Conservation (phyloP, 371 early-diverging fungal genomes). For the Syncephalastrum racemosum region DNA sequence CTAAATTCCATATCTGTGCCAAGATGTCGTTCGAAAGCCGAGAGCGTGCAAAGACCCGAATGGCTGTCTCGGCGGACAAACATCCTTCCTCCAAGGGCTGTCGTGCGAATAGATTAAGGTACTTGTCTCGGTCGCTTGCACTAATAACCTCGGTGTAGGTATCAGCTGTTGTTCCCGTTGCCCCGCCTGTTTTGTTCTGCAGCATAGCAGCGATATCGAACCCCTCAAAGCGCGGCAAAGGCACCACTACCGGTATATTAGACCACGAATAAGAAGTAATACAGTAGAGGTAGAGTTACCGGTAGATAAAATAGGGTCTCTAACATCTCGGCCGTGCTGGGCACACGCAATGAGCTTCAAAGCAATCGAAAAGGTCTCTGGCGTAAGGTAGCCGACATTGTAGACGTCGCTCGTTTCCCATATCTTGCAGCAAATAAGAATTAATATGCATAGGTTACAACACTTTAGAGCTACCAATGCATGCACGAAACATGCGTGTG, state of each 20-base stretch:
- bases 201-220: conserved; percentile 3
- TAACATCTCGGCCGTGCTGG: conserved; percentile 68
- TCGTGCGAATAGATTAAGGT: conserved; percentile 5
- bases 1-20: conserved; percentile 59
- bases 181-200: conserved; percentile 12
- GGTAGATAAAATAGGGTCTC: conserved; percentile 35
- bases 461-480: not conserved
- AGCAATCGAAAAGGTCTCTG: conserved; percentile 72
- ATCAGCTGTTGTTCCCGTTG: conserved; percentile 18
- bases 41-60: conserved; percentile 40
- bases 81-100: no score
- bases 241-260: conserved; percentile 28
- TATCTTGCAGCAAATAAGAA: conserved; percentile 51
- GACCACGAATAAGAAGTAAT: not conserved
- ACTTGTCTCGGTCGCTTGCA: conserved; percentile 44
- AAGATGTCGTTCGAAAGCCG: conserved; percentile 40
- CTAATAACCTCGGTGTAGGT: no score
- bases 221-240: conserved; percentile 62
- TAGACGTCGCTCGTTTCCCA: conserved; percentile 82
- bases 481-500: no score
- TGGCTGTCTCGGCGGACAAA: conserved; percentile 40
- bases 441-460: not conserved
- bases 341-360: conserved; percentile 85
- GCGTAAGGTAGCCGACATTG: conserved; percentile 69
- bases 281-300: conserved; percentile 17